Base-by-base conservation (phyloP, 176 grass and related monocot genomes). In the Oryza meridionalis region DNA sequence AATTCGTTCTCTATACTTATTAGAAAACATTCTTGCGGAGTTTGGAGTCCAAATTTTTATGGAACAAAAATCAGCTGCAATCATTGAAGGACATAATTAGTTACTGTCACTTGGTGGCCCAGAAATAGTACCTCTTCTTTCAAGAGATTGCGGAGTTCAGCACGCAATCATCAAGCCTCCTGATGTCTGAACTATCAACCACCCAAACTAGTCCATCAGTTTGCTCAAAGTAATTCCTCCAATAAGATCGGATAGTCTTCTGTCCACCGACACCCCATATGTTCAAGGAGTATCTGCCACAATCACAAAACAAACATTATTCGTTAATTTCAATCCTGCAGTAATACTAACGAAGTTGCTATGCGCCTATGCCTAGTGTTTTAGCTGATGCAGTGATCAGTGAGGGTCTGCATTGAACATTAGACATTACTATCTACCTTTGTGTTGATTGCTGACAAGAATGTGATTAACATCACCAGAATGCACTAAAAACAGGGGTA, bases 171-270 rank as follows among this genome's bases (percentile, higher is more conserved):
- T 98, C 89, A 70, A 95, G 88, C 73, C 92, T 87, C 58, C 96
- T 63, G n/a, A 93, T 79, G 72, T 98, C 96, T 45, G 91, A 95
- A 79, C 91, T 95, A 85, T 98, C 96, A 62, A 93, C 91, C 13
- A 98, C 92, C 95, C 92, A 98, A 63, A 95, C 89, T 55, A 98
- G 58, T 5, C 91, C 92, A 82, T 95, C 92, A 21, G 91, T 93
- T 82, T 98, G 92, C 83, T 98, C 96, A 76, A 98, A 98, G 74
- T 98, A 95, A 89, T 98, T 98, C 59, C 92, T 88, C 96, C 96
- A 98, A 71, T 94, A 94, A 22, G 95, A 93, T 8, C 95, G 70
- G 68, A 98, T 94, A 11, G 92, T 93, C 90, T 98, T 98, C 81
- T 98, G 95, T 22, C 95, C 95, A 35, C 95, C 95, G 31, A 94